phyloP scores from a whole-genome alignment of 345 rosid species.

The Bruguiera parviflora region DNA sequence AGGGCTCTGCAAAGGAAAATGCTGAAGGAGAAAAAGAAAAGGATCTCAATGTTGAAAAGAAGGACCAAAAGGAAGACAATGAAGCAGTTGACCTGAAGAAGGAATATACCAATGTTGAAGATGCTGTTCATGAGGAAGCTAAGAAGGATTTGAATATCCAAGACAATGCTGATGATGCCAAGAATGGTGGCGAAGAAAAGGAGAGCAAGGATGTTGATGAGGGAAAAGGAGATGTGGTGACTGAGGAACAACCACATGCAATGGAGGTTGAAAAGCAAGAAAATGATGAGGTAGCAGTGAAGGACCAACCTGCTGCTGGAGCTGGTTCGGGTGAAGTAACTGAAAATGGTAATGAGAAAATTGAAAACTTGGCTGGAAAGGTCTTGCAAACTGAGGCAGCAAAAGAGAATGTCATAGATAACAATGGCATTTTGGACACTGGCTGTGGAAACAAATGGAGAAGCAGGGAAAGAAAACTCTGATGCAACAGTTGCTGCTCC shows the following conservation, averaged over 20 bases:
- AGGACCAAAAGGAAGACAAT: constrained; percentile 15
- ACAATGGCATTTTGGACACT: constrained; percentile 25
- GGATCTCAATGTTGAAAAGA: constrained; percentile 17
- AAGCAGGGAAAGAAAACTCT: constrained; percentile 24
- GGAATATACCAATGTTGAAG: constrained; percentile 21
- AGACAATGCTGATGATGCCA: constrained; percentile 12
- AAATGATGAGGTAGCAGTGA: constrained; percentile 14
- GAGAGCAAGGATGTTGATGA: constrained; percentile 5
- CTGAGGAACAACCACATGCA: constrained; percentile 19
- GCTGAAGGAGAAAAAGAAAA: constrained; percentile 19
- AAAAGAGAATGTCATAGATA: constrained; percentile 19
- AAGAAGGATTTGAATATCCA: not conserved
- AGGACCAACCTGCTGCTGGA: constrained; percentile 20
- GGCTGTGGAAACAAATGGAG: constrained; percentile 30
- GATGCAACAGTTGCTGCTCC: constrained; percentile 26
- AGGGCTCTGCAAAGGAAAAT: constrained; percentile 21
- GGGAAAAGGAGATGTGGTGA: constrained; percentile 26
- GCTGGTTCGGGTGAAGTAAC: constrained; percentile 23
- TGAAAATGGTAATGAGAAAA: constrained; percentile 22
- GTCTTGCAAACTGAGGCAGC: constrained; percentile 21
- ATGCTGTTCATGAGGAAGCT: constrained; percentile 16
- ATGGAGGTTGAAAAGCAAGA: constrained; percentile 28
- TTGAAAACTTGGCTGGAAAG: constrained; percentile 26
- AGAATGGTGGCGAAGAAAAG: constrained; percentile 7
- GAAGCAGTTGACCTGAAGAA: constrained; percentile 13